A percentile compares a stretch with the other conserved stretches of the same genome.
phyloP scores from a whole-genome alignment of 129 eudicot species.

The Heracleum sosnowskyi region DNA sequence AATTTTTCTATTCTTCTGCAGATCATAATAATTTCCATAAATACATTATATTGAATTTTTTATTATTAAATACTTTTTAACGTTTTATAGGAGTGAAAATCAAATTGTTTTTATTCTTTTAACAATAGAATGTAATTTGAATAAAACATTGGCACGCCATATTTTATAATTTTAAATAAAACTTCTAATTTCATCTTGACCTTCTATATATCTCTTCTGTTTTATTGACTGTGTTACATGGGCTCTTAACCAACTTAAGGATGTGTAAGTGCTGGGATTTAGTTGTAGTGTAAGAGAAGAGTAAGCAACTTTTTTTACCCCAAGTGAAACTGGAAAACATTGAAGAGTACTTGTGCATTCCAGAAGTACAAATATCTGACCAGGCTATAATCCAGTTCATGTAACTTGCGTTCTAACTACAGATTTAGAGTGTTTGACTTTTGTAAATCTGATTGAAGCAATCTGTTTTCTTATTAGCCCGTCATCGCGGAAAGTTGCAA shows the following conservation, averaged over 20 bases:
- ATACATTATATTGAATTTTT: no score
- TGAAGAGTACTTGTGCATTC: not conserved
- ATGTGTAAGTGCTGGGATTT: not conserved
- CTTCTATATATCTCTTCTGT: not conserved
- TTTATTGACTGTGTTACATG: not conserved
- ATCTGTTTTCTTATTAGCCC: constrained; percentile 12
- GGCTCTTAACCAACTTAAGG: not conserved
- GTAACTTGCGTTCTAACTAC: not conserved
- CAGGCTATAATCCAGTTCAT: not conserved
- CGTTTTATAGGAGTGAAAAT: not conserved
- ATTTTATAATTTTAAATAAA: no score
- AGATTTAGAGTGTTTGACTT: not conserved
- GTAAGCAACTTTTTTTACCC: not conserved
- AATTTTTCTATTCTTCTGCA: not conserved
- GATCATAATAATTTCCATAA: not conserved
- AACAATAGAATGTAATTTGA: not conserved
- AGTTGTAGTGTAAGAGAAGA: not conserved
- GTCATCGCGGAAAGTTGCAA: constrained; percentile 36
- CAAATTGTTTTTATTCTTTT: not conserved
- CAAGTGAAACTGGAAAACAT: not conserved
- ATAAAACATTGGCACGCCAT: not conserved
- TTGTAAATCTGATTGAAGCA: not conserved
- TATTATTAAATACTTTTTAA: no score
- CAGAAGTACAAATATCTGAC: not conserved
- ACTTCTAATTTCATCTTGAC: not conserved